phyloP scores from a whole-genome alignment of 441 rosid species.

The Gossypium schwendimanii region DNA sequence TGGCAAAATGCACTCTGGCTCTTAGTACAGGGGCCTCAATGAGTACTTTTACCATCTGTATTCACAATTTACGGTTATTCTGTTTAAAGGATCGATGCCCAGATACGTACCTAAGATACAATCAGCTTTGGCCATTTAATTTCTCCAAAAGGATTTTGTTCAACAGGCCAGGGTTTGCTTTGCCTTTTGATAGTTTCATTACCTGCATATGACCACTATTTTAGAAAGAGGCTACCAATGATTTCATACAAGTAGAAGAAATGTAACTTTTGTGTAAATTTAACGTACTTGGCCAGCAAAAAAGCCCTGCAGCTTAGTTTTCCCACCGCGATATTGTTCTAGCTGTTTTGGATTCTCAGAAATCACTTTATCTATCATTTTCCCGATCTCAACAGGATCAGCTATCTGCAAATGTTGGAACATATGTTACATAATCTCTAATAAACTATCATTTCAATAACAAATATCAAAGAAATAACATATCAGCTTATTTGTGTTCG shows the following conservation, averaged over 20 bases:
- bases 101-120: background rate
- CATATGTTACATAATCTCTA: slow-evolving; percentile 6
- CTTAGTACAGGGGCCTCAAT: too few species aligned
- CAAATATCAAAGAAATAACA: background rate
- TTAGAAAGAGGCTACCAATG: background rate
- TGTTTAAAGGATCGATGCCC: background rate
- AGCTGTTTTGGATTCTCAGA: slow-evolving; percentile 76
- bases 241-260: background rate
- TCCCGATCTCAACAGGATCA: slow-evolving; percentile 77
- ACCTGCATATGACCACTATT: slow-evolving; percentile 38
- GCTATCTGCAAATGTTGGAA: slow-evolving; percentile 42
- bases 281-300: slow-evolving; percentile 77
- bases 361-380: slow-evolving; percentile 64
- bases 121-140: slow-evolving; percentile 50
- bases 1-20: too few species aligned
- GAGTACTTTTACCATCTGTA: background rate
- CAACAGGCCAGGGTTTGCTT: slow-evolving; percentile 77
- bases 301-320: slow-evolving; percentile 76
- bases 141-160: slow-evolving; percentile 77
- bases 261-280: background rate
- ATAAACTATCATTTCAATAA: background rate
- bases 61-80: background rate
- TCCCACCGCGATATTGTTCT: slow-evolving; percentile 75
- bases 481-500: background rate
- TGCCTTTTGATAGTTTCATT: slow-evolving; percentile 85